Evolutionary conservation across 148 eudicot species (phyloP).

Genomic region (Rheum nobile): DNA sequence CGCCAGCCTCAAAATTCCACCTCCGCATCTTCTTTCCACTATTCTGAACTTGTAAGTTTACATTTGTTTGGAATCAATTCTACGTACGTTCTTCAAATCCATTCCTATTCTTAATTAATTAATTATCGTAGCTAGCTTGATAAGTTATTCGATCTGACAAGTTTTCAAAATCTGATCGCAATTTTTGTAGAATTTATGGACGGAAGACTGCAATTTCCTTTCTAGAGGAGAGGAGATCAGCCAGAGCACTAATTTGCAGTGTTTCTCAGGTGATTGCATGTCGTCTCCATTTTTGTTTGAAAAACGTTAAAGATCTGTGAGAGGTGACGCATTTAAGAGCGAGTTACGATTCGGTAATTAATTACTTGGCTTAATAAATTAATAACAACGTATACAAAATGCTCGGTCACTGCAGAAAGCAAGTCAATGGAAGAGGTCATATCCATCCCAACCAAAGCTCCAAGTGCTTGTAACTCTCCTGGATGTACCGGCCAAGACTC

Average conservation of each 20-base stretch:
- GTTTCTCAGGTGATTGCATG: neutral
- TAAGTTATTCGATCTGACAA: neutral
- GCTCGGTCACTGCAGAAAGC: neutral
- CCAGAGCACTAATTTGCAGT: neutral
- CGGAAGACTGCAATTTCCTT: neutral
- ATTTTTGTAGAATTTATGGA: neutral
- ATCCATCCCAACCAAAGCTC: neutral
- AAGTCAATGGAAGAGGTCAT: neutral
- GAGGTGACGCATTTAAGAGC: no score
- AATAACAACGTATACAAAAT: no score
- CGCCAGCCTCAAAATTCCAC: constrained; percentile 8
- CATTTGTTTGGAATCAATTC: neutral
- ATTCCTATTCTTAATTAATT: no score
- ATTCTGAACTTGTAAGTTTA: neutral
- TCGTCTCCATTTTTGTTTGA: no score
- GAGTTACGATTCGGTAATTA: no score
- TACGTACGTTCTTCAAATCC: neutral
- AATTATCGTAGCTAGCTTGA: neutral
- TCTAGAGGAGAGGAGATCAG: no score
- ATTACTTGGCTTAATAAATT: no score
- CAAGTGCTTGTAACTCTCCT: neutral
- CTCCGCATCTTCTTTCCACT: neutral
- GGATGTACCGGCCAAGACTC: neutral
- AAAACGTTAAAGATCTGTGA: no score
- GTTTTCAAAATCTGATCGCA: neutral